phyloP scores from a whole-genome alignment of 345 rosid genomes.

The Garcia nutans region DNA sequence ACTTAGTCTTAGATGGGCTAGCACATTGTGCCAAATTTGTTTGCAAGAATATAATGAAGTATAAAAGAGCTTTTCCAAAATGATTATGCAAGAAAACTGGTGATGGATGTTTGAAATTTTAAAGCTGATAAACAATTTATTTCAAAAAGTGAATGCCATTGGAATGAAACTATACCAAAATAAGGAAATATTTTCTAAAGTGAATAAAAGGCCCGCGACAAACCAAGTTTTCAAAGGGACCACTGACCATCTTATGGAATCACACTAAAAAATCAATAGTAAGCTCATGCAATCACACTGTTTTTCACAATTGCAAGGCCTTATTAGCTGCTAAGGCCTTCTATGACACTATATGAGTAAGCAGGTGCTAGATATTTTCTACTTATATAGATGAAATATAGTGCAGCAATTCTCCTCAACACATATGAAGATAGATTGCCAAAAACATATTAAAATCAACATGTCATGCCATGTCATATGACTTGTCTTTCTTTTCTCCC shows the following conservation, averaged over 20 bases:
- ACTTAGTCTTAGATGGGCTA: too few species aligned
- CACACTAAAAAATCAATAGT: neutral
- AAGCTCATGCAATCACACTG: constrained; percentile 9
- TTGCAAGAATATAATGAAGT: too few species aligned
- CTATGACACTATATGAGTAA: neutral
- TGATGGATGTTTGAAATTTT: too few species aligned
- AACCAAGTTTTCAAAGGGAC: neutral
- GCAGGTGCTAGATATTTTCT: neutral
- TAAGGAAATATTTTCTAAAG: neutral
- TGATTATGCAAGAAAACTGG: too few species aligned
- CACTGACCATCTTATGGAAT: neutral
- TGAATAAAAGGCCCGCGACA: neutral
- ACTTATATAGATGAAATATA: neutral
- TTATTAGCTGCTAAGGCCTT: neutral
- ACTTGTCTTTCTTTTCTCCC: neutral
- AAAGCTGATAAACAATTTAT: too few species aligned
- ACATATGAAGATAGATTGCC: neutral
- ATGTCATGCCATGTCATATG: too few species aligned
- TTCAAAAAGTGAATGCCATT: too few species aligned
- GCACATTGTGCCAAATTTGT: too few species aligned
- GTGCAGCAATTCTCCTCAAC: neutral
- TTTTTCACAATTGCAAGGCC: neutral
- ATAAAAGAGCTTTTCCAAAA: too few species aligned
- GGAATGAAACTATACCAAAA: neutral
- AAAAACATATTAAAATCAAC: neutral